These are phyloP conservation scores for Collybia sp. DNA, from an alignment of 768 basidiomycete species.

Conservation along the genomic window DNA sequence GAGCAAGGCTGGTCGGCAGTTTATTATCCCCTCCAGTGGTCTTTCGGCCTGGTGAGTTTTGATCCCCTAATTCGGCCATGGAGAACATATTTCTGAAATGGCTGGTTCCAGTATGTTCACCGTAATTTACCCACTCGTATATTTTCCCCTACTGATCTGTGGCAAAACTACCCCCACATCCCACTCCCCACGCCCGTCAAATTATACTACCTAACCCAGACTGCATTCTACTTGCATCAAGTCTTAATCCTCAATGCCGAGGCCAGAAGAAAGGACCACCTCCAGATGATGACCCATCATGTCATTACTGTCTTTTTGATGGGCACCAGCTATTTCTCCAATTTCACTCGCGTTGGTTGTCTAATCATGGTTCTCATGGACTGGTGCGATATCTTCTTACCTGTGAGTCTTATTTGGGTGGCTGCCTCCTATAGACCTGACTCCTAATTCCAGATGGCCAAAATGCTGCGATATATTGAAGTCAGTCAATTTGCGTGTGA, in stretches of 20 bases:
- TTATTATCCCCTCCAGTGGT: conserved; percentile 77
- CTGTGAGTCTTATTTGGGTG: conserved; percentile 55
- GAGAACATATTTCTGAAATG: conserved; percentile 7
- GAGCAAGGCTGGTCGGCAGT: conserved; percentile 92
- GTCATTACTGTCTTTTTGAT: conserved; percentile 83
- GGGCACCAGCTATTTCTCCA: conserved; percentile 69
- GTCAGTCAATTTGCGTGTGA: conserved; percentile 63
- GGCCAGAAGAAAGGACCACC: conserved; percentile 86
- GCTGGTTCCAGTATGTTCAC: conserved; percentile 68
- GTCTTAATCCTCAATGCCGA: conserved; percentile 91
- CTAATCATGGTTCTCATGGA: conserved; percentile 93
- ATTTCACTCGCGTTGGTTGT: conserved; percentile 87
- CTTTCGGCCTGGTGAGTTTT: conserved; percentile 78
- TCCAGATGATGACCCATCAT: conserved; percentile 96
- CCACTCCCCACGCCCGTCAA: conserved; percentile 80
- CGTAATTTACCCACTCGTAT: conserved; percentile 60
- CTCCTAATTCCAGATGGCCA: conserved; percentile 62
- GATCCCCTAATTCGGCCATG: conserved; percentile 6
- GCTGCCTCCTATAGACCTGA: conserved; percentile 4
- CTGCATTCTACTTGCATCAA: conserved; percentile 89
- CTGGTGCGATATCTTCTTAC: conserved; percentile 86
- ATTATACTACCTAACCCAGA: conserved; percentile 83
- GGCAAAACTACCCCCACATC: conserved; percentile 79
- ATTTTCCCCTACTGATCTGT: conserved; percentile 62
- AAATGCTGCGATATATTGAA: conserved; percentile 88